phyloP scores from a whole-genome alignment of 2,329 filamentous ascomycete genomes.

The Pseudophaeomoniella oleicola region DNA sequence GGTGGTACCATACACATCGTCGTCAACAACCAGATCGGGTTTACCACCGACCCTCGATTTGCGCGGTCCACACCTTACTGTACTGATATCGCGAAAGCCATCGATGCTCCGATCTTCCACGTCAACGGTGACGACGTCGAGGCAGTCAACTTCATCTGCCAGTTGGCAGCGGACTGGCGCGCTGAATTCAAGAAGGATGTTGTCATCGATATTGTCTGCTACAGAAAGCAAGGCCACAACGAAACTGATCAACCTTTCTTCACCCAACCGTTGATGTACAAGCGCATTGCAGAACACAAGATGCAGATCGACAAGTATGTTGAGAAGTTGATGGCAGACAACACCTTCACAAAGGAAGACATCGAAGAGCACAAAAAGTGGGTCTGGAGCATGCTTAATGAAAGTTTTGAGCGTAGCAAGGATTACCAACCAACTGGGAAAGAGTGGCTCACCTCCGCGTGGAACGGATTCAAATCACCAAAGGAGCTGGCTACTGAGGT shows the following conservation, averaged over 20 bases:
- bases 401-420: slow-evolving; percentile 93
- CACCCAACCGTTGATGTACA: slow-evolving; percentile 99
- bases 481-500: slow-evolving; percentile 94
- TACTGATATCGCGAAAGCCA: slow-evolving; percentile 97
- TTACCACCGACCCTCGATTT: slow-evolving; percentile 96
- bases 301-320: slow-evolving; percentile 83
- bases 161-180: slow-evolving; percentile 93
- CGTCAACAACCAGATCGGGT: slow-evolving; percentile 99
- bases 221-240: slow-evolving; percentile 98
- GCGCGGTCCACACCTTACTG: slow-evolving; percentile 96
- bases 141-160: slow-evolving; percentile 95
- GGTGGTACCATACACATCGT: slow-evolving; percentile 94
- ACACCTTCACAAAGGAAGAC: slow-evolving; percentile 93
- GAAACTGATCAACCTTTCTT: slow-evolving; percentile 99
- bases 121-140: slow-evolving; percentile 98
- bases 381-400: slow-evolving; percentile 98
- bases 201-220: slow-evolving; percentile 95
- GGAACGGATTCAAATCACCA: slow-evolving; percentile 98
- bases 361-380: slow-evolving; percentile 98
- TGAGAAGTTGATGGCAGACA: slow-evolving; percentile 77
- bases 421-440: slow-evolving; percentile 93
- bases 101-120: slow-evolving; percentile 96
- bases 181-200: slow-evolving; percentile 98
- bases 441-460: slow-evolving; percentile 96
- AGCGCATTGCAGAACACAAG: slow-evolving; percentile 76